Base-by-base conservation (phyloP, 441 rosid species). In the Daphne laureola region DNA sequence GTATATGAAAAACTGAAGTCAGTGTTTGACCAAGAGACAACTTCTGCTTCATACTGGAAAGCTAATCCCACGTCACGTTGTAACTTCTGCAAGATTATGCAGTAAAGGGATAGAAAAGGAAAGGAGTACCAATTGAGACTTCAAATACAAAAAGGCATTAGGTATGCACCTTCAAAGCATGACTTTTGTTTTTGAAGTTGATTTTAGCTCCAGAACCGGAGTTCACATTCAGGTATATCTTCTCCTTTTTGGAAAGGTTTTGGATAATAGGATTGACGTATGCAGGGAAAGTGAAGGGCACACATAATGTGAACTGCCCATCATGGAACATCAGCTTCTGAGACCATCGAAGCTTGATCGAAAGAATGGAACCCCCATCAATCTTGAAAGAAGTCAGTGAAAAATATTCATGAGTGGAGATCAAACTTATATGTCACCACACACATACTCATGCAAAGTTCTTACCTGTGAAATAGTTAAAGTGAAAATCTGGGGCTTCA, bases 201-300 rank as follows among this genome's bases (percentile, higher is more conserved):
- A 94, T 69, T 69, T 83, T 92, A 46, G 76, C 68, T 60, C 75
- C 92, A 49, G 75, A 72, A 59, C 86, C 80, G 60, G 82, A 67
- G 54, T 81, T 80, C 62, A 87, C 84, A 73, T 75, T 90, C 76
- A 94, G 65, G 46, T 61, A 61, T 51, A 94, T 83, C 80, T 73
- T 94, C 57, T 94, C 96, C 49, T 74, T 87, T 58, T 78, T 94
- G 0, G 87, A 71, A 36, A 87, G 64, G 59, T 87, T 87, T 78
- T 81, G 90, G 14, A 81, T 85, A 11, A 76, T 73, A 59, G 96
- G 94, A 63, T 81, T 81, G 55, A 90, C 99, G 62, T 73, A 90
- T 54, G 82, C 94, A 0, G 96, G 99, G 60, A 94, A 94, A 48
- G 61, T 75, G 57, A 90, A 94, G 3, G 99, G 99, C 57, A 90